Base-by-base conservation (phyloP, 169 alveolate species). In the Eimeria acervulina region DNA sequence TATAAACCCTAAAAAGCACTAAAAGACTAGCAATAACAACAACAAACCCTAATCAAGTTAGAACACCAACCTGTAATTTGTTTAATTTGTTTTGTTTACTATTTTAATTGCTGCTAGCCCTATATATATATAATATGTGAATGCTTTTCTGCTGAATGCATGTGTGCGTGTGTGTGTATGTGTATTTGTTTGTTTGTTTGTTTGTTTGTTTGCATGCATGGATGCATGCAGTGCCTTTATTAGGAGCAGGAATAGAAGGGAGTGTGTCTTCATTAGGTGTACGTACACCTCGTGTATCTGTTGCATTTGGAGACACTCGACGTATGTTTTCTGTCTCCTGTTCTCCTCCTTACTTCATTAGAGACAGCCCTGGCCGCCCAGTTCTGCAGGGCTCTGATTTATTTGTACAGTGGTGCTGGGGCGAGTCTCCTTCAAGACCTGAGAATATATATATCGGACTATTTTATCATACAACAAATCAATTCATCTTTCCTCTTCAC, bases 381-480 rank as follows among this genome's bases (percentile, higher is more conserved):
- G 80, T 96, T 44, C 95, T 96, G 23, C 97, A 96, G 33, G 97
- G 97, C 13, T 90, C 96, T 3, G 97, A 96, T 52, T 51, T 94
- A 78, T 96, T 96, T 42, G 93, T 96, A n/a, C 97, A 92, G 70
- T 96, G 97, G 97, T 55, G 38, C n/a, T 96, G 97, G 97, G 87
- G 94, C 26, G 96, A 76, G 72, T 33, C 97, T 13, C 95, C 94
- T 26, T 61, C 72, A 61, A 74, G 84, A 31, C 97, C 97, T 0
- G 97, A 96, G 28, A 93, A 95, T 36, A 70, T 96, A 28, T 84
- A 78, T 52, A 47, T 96, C 23, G 95, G 87, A 42, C 76, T 96
- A 26, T 96, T 96, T 78, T 95, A 83, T 70, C 97, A 96, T 83
- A 80, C 31, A 15, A 93, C 96, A 23, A 94, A 93, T 44, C 66